Percentiles rank a stretch among this genome's conserved stretches.
phyloP scores from a whole-genome alignment of 75 land plant species.

The Picea glauca region DNA sequence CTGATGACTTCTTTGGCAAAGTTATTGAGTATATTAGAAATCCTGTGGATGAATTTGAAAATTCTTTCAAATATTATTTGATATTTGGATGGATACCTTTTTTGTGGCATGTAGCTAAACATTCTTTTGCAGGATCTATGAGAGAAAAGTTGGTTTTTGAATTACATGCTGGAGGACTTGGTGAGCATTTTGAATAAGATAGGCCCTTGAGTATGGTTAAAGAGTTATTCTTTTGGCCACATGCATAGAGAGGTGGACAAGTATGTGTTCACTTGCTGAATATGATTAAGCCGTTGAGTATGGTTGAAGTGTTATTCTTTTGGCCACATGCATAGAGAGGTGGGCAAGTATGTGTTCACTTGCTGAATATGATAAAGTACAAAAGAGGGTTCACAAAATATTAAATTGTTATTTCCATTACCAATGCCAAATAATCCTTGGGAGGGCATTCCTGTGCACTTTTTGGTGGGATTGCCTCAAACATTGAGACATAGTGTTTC shows the following conservation, averaged over 20 bases:
- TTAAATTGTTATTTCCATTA: conserved; percentile 7
- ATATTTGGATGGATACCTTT: conserved; percentile 14
- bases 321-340: conserved; percentile 17
- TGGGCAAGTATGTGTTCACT: neutral
- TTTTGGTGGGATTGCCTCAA: too few relatives aligned
- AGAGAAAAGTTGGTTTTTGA: neutral
- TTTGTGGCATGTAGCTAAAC: conserved; percentile 12
- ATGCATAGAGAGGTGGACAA: too few relatives aligned
- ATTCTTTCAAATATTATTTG: neutral
- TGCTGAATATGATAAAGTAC: conserved; percentile 8
- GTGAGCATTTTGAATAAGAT: conserved; percentile 25
- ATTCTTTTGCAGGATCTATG: conserved; percentile 6
- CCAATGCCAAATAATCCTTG: conserved; percentile 16
- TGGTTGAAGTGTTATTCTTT: too few relatives aligned
- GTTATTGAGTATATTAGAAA: neutral
- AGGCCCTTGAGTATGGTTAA: conserved; percentile 14
- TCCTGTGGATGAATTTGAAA: neutral
- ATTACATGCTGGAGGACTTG: conserved; percentile 14
- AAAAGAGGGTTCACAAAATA: conserved; percentile 5
- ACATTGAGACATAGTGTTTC: too few relatives aligned
- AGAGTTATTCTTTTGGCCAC: conserved; percentile 14
- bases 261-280: too few relatives aligned
- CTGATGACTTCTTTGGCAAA: neutral
- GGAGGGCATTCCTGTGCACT: neutral
- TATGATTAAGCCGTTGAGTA: too few relatives aligned